phyloP scores from a whole-genome alignment of 768 basidiomycete species.

The Boletus rex-veris region DNA sequence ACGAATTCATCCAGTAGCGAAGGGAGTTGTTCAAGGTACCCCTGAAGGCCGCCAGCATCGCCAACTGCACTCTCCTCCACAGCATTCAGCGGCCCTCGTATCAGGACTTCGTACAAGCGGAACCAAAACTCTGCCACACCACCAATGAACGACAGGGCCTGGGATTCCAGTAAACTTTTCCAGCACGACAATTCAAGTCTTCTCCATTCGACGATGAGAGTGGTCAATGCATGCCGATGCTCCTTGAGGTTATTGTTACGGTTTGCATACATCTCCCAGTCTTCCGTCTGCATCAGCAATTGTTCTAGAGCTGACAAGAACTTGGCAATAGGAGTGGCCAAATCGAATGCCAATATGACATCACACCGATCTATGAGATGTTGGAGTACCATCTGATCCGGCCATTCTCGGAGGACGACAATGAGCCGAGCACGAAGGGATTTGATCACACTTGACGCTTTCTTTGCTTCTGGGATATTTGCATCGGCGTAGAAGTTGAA shows the following conservation, averaged over 20 bases:
- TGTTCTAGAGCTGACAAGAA: slow-evolving; percentile 82
- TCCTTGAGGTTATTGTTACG: slow-evolving; percentile 75
- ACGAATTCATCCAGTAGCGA: slow-evolving; percentile 83
- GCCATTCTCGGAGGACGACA: slow-evolving; percentile 74
- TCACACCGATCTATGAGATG: slow-evolving; percentile 74
- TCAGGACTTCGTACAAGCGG: slow-evolving; percentile 73
- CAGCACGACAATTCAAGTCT: slow-evolving; percentile 86
- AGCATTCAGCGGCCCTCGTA: slow-evolving; percentile 59
- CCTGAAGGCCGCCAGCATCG: slow-evolving; percentile 34
- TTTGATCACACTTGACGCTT: slow-evolving; percentile 49
- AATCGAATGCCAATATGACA: slow-evolving; percentile 53
- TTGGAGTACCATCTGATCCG: slow-evolving; percentile 96
- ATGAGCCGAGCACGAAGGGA: slow-evolving; percentile 52
- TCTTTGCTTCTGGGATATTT: slow-evolving; percentile 70
- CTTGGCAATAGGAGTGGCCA: slow-evolving; percentile 75
- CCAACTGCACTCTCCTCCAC: slow-evolving; percentile 36
- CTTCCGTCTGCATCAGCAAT: slow-evolving; percentile 80
- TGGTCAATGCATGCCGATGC: slow-evolving; percentile 62
- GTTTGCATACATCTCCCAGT: slow-evolving; percentile 97
- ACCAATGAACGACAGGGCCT: slow-evolving; percentile 46
- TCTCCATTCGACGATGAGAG: slow-evolving; percentile 85
- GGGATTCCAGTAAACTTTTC: slow-evolving; percentile 73
- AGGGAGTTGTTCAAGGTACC: slow-evolving; percentile 64
- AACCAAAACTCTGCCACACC: slow-evolving; percentile 82
- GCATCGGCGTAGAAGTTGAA: slow-evolving; percentile 80